Evolutionary conservation across 208 protist species (phyloP).

Genomic region (Trypanosoma rangeli): DNA sequence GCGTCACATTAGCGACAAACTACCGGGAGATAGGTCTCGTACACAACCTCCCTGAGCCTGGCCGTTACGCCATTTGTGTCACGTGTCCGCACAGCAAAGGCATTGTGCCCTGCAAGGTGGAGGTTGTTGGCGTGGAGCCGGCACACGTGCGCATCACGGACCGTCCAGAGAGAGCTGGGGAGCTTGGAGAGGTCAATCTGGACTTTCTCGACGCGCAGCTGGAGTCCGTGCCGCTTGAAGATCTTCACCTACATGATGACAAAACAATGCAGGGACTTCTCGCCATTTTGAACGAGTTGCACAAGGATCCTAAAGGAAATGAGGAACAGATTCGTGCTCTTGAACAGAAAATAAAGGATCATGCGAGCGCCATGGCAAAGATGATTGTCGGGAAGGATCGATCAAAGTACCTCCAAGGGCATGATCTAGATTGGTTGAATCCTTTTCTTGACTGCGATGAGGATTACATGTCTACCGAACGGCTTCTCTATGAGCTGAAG

Average conservation of each 20-base stretch:
- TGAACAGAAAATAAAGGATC: slow-evolving; percentile 44
- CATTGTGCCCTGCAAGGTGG: slow-evolving; percentile 62
- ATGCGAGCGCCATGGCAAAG: slow-evolving; percentile 31
- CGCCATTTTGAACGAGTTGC: slow-evolving; percentile 29
- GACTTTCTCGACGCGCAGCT: slow-evolving; percentile 66
- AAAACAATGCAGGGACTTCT: slow-evolving; percentile 51
- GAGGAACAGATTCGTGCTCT: slow-evolving; percentile 43
- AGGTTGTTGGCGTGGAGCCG: slow-evolving; percentile 55
- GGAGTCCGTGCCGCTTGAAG: slow-evolving; percentile 64
- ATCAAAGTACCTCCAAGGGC: slow-evolving; percentile 46
- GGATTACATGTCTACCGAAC: slow-evolving; percentile 49
- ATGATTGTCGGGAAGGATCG: slow-evolving; percentile 55
- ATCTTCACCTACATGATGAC: slow-evolving; percentile 66
- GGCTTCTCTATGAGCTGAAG: slow-evolving; percentile 53
- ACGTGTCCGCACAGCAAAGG: slow-evolving; percentile 57
- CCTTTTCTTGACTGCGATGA: slow-evolving; percentile 46
- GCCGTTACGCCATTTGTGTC: slow-evolving; percentile 68
- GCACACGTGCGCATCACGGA: slow-evolving; percentile 21
- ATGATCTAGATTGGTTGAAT: slow-evolving; percentile 35
- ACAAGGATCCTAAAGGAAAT: slow-evolving; percentile 50
- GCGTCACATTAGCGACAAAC: slow-evolving; percentile 56
- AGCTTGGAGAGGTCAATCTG: slow-evolving; percentile 52
- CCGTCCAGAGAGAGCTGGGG: slow-evolving; percentile 32
- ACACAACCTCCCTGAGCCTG: slow-evolving; percentile 49
- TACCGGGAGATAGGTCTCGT: slow-evolving; percentile 77